These are phyloP conservation scores for Emmonsia crescens DNA, from an alignment of 2,329 filamentous ascomycete genomes.

Conservation along the genomic window DNA sequence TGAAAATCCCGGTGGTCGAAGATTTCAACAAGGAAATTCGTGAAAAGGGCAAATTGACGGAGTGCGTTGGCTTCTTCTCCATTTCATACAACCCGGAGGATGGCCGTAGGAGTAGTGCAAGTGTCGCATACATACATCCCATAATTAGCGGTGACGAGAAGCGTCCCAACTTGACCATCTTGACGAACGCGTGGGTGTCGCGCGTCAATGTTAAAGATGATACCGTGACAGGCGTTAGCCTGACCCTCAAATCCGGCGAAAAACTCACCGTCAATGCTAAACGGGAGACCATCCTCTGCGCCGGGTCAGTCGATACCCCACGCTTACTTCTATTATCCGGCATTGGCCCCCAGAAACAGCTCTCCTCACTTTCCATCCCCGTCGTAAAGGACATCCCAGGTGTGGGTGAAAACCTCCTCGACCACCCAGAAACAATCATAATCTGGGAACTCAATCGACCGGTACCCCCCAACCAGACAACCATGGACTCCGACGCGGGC, in stretches of 20 bases:
- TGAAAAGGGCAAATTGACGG: slow-evolving; percentile 57
- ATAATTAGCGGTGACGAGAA: slow-evolving; percentile 75
- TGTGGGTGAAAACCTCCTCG: slow-evolving; percentile 53
- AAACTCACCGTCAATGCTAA: slow-evolving; percentile 49
- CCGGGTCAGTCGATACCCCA: slow-evolving; percentile 72
- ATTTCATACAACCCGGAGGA: slow-evolving; percentile 86
- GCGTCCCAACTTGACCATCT: slow-evolving; percentile 70
- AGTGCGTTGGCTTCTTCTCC: slow-evolving; percentile 81
- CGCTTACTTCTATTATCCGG: slow-evolving; percentile 49
- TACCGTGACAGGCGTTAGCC: slow-evolving; percentile 60
- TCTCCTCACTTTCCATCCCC: slow-evolving; percentile 43
- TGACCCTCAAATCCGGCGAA: slow-evolving; percentile 53
- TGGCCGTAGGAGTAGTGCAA: slow-evolving; percentile 72
- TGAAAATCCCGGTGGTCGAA: slow-evolving; percentile 68
- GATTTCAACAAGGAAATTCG: slow-evolving; percentile 84
- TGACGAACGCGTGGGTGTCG: slow-evolving; percentile 81
- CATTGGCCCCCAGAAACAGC: slow-evolving; percentile 42
- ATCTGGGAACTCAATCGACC: slow-evolving; percentile 72
- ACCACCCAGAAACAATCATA: slow-evolving; percentile 57
- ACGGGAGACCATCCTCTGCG: slow-evolving; percentile 67
- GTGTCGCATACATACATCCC: slow-evolving; percentile 86
- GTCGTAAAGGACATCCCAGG: slow-evolving; percentile 50
- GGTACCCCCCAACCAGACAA: slow-evolving; percentile 68
- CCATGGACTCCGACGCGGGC: slow-evolving; percentile 82
- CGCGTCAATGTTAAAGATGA: slow-evolving; percentile 62